Conservation (phyloP, 208 protist species). For the Crithidia acanthocephali region DNA sequence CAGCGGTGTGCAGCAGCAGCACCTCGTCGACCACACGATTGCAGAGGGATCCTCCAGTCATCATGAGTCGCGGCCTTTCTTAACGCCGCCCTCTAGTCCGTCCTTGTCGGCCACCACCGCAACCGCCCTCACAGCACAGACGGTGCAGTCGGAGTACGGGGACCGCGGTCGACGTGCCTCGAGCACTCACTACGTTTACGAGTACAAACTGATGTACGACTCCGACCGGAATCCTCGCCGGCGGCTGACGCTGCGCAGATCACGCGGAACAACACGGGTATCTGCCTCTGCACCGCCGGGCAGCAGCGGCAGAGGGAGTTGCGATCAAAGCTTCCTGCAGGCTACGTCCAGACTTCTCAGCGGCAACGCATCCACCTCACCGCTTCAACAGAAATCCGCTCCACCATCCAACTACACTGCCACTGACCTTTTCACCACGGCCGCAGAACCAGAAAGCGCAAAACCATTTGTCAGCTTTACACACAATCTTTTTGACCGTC, state of each 20-base stretch:
- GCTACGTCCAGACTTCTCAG: no score
- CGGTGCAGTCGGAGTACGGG: background rate
- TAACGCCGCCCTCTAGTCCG: constrained; percentile 5
- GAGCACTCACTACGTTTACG: background rate
- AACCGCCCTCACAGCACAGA: background rate
- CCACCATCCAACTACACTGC: no score
- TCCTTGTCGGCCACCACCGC: background rate
- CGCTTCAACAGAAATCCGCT: no score
- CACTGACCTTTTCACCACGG: no score
- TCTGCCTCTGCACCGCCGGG: background rate
- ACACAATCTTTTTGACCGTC: no score
- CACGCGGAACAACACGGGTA: background rate
- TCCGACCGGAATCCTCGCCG: background rate
- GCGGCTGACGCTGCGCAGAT: background rate
- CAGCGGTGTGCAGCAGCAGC: background rate
- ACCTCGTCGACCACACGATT: no score
- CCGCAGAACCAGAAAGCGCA: no score
- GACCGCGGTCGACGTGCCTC: background rate
- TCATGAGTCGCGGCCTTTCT: background rate
- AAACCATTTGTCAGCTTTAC: no score
- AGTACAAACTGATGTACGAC: background rate
- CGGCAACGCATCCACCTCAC: no score
- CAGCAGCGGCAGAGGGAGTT: background rate
- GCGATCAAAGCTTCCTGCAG: background rate
- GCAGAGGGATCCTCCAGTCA: background rate